Base-by-base conservation (phyloP, 1,284 basidiomycete genomes). In the Cryptococcus jaspeensis region DNA sequence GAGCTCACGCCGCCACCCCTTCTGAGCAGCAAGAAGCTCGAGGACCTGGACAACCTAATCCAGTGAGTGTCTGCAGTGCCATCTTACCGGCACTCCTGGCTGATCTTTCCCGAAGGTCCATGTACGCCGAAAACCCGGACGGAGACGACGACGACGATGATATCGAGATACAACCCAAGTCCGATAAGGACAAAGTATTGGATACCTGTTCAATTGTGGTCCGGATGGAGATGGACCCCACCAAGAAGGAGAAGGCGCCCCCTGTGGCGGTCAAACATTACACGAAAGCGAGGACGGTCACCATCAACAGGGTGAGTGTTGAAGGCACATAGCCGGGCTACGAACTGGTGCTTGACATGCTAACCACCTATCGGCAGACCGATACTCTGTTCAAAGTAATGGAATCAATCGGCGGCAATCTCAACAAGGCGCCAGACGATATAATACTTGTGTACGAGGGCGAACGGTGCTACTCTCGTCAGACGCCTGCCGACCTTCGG, bases 1-100 rank as follows among this genome's bases (percentile, higher is more conserved):
- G 51, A 43, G 43, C 58, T 72, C 6, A 73, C 71, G 16, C 70
- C 72, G 13, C 72, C 72, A 35, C 72, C 71, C 0, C 55, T 54
- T n/a, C 32, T 69, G 15, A 43, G 52, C 9, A 60, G 59, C n/a
- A 61, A 58, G 20, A 39, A 56, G 22, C 45, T 40, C 41, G 48
- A 48, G 2, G 50, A 52, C 6, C 41, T 62, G 7, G 13, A 25
- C 1, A 36, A 50, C 25, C 32, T 60, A 13, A 49, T 63, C 22
- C 38, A 55, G 59, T 64, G 45, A 53, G 60, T 65, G 32, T 50
- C 28, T 9, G 4, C 9, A 32, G 28, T 32, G 28, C 28, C 28
- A 32, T 32, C 28, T 9, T 32, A 32, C 5, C 28, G 9, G 28
- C 28, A 32, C 9, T 32, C 9, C 28, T 32, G 9, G 9, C 28